These are phyloP conservation scores for Euptelea pleiosperma DNA, from an alignment of 164 flowering plant species.

Conservation along the genomic window DNA sequence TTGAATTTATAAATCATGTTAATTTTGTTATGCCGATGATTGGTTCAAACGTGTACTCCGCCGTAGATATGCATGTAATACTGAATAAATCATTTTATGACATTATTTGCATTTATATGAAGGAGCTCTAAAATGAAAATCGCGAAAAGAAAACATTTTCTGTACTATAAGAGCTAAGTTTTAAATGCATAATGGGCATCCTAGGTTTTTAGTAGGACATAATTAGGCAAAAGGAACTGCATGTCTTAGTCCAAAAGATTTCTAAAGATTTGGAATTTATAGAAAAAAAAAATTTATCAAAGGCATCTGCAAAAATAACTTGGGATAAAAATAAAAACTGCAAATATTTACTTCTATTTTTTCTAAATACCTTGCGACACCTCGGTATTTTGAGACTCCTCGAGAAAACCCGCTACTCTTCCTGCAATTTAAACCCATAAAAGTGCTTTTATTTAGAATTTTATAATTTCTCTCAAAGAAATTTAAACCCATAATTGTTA, in stretches of 20 bases:
- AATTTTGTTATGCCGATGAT: background rate
- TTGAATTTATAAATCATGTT: background rate
- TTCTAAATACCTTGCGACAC: constrained; percentile 84
- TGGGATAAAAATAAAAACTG: background rate
- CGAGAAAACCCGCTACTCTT: constrained; percentile 92
- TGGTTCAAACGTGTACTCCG: too few relatives aligned
- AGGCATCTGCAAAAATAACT: too few relatives aligned
- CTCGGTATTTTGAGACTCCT: constrained; percentile 90
- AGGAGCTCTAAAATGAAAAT: too few relatives aligned
- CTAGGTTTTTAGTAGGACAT: too few relatives aligned
- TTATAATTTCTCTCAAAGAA: background rate
- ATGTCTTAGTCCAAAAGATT: too few relatives aligned
- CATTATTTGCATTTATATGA: too few relatives aligned
- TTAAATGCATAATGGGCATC: too few relatives aligned
- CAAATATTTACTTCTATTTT: background rate
- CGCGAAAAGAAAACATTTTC: too few relatives aligned
- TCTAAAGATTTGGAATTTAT: background rate
- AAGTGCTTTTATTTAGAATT: background rate
- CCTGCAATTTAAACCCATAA: constrained; percentile 33
- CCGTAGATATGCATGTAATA: too few relatives aligned
- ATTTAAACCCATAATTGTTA: background rate
- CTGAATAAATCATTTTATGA: too few relatives aligned
- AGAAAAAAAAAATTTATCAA: background rate
- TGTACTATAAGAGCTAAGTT: too few relatives aligned
- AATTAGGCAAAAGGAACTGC: too few relatives aligned